phyloP scores from a whole-genome alignment of 345 rosid genomes.

The Clarkia xantiana region DNA sequence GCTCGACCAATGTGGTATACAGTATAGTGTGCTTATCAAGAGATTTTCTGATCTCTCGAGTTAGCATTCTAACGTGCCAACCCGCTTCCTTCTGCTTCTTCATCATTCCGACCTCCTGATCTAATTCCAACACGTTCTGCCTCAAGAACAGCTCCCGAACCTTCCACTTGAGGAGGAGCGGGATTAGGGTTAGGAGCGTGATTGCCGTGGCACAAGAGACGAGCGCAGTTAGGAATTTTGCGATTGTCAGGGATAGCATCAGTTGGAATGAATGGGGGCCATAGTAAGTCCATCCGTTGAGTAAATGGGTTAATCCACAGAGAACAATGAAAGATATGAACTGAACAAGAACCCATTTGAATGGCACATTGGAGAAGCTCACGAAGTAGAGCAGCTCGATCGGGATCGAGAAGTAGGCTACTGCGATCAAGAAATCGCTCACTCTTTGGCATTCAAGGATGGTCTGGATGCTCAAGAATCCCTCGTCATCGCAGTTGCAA shows the following conservation, averaged over 20 bases:
- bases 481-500: constrained; percentile 93
- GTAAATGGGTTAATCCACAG: constrained; percentile 92
- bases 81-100: constrained; percentile 81
- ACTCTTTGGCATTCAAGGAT: constrained; percentile 70
- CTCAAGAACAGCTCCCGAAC: constrained; percentile 85
- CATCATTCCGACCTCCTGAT: constrained; percentile 81
- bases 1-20: constrained; percentile 79
- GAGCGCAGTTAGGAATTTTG: constrained; percentile 83
- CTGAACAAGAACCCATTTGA: constrained; percentile 91
- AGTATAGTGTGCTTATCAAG: constrained; percentile 77
- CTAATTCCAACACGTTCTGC: constrained; percentile 84
- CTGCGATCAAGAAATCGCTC: constrained; percentile 87
- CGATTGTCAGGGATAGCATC: constrained; percentile 78
- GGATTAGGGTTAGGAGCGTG: constrained; percentile 76
- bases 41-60: constrained; percentile 84
- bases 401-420: constrained; percentile 92
- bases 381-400: constrained; percentile 87
- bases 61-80: constrained; percentile 83
- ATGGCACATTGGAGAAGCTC: constrained; percentile 86
- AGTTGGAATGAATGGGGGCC: constrained; percentile 70
- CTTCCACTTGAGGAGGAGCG: constrained; percentile 84
- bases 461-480: constrained; percentile 63
- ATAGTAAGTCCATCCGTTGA: constrained; percentile 87
- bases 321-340: constrained; percentile 96
- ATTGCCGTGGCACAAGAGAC: constrained; percentile 95